Evolutionary conservation across 2,329 filamentous ascomycete species (phyloP), one percentile per base, ranked within the genome.

Genomic region (Gyromitra esculenta): DNA sequence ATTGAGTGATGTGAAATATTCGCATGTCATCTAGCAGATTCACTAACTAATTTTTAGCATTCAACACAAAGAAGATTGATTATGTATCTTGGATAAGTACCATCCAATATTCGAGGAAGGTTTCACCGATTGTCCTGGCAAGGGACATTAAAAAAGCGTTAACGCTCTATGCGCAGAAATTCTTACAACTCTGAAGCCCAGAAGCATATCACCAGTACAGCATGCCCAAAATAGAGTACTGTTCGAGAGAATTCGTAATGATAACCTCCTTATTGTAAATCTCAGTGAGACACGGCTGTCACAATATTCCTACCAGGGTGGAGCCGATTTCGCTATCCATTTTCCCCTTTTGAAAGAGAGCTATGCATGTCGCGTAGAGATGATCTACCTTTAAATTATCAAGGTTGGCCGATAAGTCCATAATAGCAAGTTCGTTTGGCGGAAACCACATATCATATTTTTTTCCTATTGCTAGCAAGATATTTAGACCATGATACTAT

Each of bases 341-440:
- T 57, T 69, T 45, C 66, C 66, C 9, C 39, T 60, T 69, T 69
- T n/a, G 66, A 69, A 50, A 64, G 21, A 31, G 54, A 48, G 15
- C 7, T 41, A 37, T n/a, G 45, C 31, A 69, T 50, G 35, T n/a
- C 21, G 41, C 25, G 21, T 54, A 67, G 21, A 15, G 8, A 52
- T 52, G 52, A 43, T 18, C 39, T 11, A 41, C 67, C 59, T 39
- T 21, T 75, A 8, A 5, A 18, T 2, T 11, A 35, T 35, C 11
- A 9, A 68, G 45, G n/a, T 37, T 39, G 39, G 52, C 37, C 41
- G 41, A 35, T 13, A 35, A 15, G 25, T 31, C 25, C 25, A 31
- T 31, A 2, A 31, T 31, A 31, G 1, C 25, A 2, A 31, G 4
- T 31, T 31, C 25, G 25, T 31, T 31, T 48, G 35, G 7, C 43